A percentile compares a stretch with the other conserved stretches of the same genome.
Conservation (phyloP, 2,329 filamentous ascomycete species). For the Phyllosticta citriasiana region DNA sequence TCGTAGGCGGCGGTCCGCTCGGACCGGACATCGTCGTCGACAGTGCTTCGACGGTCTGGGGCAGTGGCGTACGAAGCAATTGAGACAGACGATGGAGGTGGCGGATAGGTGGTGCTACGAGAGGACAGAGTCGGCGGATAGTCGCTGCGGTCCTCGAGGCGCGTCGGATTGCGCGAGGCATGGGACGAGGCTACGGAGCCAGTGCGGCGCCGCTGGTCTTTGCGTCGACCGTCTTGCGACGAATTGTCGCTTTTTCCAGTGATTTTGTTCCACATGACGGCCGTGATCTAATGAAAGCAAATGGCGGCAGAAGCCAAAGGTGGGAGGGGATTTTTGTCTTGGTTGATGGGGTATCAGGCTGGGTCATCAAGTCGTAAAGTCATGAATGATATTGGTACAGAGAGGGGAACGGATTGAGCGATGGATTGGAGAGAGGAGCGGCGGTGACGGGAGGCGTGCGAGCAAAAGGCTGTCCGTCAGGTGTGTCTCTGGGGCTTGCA, state of each 20-base stretch:
- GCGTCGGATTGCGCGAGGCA: conserved; percentile 13
- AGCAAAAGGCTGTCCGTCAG: not conserved
- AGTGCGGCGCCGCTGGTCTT: conserved; percentile 22
- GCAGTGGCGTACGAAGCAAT: conserved; percentile 10
- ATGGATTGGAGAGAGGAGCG: not conserved
- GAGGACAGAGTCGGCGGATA: conserved; percentile 8
- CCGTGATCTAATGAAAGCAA: conserved; percentile 2
- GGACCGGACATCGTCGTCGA: conserved; percentile 7
- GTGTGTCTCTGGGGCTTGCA: not conserved
- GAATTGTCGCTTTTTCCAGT: conserved; percentile 29
- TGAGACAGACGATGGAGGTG: conserved; percentile 2
- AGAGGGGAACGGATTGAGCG: not conserved
- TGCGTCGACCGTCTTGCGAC: conserved; percentile 18
- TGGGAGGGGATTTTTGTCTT: conserved; percentile 6
- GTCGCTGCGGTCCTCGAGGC: conserved; percentile 12
- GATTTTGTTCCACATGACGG: conserved; percentile 28
- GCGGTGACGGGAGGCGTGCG: not conserved
- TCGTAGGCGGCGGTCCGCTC: conserved; percentile 9
- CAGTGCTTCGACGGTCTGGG: not conserved
- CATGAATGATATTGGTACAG: conserved; percentile 18
- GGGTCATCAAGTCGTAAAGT: conserved; percentile 21
- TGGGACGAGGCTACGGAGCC: conserved; percentile 20
- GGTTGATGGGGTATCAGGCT: conserved; percentile 13
- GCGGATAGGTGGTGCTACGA: conserved; percentile 1
- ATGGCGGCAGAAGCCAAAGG: not conserved